Base-by-base conservation (phyloP, 805 yeast species). In the Barnettozyma siamensis region DNA sequence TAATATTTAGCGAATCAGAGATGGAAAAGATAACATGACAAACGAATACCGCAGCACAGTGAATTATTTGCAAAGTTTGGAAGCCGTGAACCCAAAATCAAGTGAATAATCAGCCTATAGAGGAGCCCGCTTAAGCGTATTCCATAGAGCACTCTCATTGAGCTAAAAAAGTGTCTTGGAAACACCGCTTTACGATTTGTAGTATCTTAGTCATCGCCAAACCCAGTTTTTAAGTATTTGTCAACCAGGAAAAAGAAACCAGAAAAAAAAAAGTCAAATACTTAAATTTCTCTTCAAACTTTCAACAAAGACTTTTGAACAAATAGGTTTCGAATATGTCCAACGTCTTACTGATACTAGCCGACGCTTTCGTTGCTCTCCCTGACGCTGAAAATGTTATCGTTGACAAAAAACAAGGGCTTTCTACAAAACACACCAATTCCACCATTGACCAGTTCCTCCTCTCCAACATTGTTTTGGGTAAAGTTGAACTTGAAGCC, bases 381-480 rank as follows among this genome's bases (percentile, higher is more conserved):
- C 45, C 55, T 9, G 49, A 48, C 9, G 61, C 60, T 12, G 55
- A 50, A 31, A 7, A 24, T 10, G 43, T 49, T 15, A 35, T 57
- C 5, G 21, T 38, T 5, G 20, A 37, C 15, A 52, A 54, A 42
- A 57, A 51, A 36, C 27, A 35, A 13, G 53, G 46, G 27, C 40
- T 57, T 11, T 10, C 18, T 2, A 20, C 31, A 1, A 35, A 38
- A 9, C 52, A 53, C 36, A 32, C 47, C 5, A 35, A 37, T 15
- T 29, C 48, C 2, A 26, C 34, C 7, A 39, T 55, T 29, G 59
- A 57, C 33, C 61, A 57, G 31, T 55, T 37, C 33, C 39, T 57
- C 16, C 42, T 57, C 5, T 55, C 60, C 27, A 54, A 53, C 31
- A 50, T 57, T n/a, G 54, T 54, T 4, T 32, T 54, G 7, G 44